A percentile compares a stretch with the other conserved stretches of the same genome.
These are phyloP conservation scores for Eruca vesicaria DNA, from an alignment of 441 rosid genomes.

Conservation along the genomic window DNA sequence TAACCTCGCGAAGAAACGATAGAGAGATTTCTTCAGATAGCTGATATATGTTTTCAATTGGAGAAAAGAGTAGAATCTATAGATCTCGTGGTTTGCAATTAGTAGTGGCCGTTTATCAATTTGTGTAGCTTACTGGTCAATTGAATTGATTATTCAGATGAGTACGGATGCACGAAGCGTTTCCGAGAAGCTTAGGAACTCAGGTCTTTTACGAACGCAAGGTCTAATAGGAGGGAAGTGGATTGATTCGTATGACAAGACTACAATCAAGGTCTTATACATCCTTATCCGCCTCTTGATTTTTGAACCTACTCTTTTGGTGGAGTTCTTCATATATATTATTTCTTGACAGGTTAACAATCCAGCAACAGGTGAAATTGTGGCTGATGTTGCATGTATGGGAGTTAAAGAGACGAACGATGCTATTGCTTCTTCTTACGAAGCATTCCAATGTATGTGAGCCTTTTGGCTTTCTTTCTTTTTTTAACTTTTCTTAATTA, in stretches of 20 bases:
- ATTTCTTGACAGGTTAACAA: slow-evolving; percentile 62
- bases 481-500: slow-evolving; percentile 1
- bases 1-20: neutral
- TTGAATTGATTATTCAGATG: slow-evolving; percentile 42
- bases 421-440: slow-evolving; percentile 83
- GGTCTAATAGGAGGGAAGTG: slow-evolving; percentile 91
- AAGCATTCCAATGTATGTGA: slow-evolving; percentile 67
- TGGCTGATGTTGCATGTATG: slow-evolving; percentile 82
- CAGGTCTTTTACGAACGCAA: slow-evolving; percentile 63
- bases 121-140: neutral
- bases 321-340: neutral
- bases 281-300: neutral
- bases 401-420: slow-evolving; percentile 80
- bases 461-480: neutral
- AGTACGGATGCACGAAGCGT: slow-evolving; percentile 53
- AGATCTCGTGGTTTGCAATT: neutral
- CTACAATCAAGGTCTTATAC: slow-evolving; percentile 58
- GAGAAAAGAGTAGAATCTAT: neutral
- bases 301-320: neutral
- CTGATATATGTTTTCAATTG: neutral
- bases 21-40: neutral
- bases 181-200: slow-evolving; percentile 44
- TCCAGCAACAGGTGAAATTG: slow-evolving; percentile 84
- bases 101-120: neutral
- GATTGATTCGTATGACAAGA: slow-evolving; percentile 75